Evolutionary conservation across 768 basidiomycete genomes (phyloP).

Genomic region (Fistulinella prunicolor): DNA sequence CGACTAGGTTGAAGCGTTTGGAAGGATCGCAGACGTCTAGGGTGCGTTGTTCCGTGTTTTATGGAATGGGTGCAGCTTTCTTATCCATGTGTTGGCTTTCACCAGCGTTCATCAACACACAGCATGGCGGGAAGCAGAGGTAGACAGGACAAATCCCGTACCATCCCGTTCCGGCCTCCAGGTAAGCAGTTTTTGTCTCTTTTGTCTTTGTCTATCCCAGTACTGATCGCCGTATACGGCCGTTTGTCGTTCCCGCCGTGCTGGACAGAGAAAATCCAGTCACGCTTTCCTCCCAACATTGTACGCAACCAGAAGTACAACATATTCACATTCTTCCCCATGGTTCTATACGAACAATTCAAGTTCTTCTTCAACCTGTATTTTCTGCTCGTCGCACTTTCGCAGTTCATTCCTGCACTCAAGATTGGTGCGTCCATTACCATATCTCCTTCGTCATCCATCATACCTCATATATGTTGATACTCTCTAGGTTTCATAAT

Average conservation of each 20-base stretch:
- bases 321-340: slow-evolving; percentile 91
- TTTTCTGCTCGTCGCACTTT: slow-evolving; percentile 93
- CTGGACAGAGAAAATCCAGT: slow-evolving; percentile 62
- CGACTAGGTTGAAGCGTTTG: slow-evolving; percentile 26
- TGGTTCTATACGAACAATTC: slow-evolving; percentile 99
- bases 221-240: neutral
- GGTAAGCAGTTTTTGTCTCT: slow-evolving; percentile 42
- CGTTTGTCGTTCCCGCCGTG: no score
- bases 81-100: neutral
- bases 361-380: slow-evolving; percentile 99
- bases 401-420: slow-evolving; percentile 92
- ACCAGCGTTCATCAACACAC: slow-evolving; percentile 24
- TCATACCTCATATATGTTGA: neutral
- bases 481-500: slow-evolving; percentile 73
- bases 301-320: slow-evolving; percentile 99
- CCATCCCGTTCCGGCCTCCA: slow-evolving; percentile 72
- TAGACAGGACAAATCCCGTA: slow-evolving; percentile 69
- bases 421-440: slow-evolving; percentile 72
- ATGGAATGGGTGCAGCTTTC: no score
- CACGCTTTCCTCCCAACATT: slow-evolving; percentile 78
- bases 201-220: neutral
- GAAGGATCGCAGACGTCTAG: slow-evolving; percentile 19
- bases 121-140: slow-evolving; percentile 10
- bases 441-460: neutral
- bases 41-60: slow-evolving; percentile 13